Evolutionary conservation across 257 asterid genomes (phyloP), one percentile per base, ranked within the genome.

Genomic region (Primulina tabacum): DNA sequence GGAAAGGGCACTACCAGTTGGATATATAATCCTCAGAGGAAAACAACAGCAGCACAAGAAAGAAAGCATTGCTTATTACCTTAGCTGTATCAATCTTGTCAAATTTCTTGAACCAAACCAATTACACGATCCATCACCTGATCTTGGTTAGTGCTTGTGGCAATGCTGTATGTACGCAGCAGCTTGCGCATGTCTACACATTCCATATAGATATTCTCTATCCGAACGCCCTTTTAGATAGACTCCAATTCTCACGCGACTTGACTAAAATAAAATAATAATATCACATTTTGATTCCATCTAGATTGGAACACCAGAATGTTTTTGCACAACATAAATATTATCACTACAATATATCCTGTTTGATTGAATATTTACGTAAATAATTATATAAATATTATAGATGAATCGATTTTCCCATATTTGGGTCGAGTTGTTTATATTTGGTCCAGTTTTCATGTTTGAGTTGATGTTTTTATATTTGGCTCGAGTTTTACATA

Each of bases 61-160:
- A 16, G 29, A 60, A n/a, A 3, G 18, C 5, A 8, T 2, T 26
- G 20, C 40, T 29, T 34, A 16, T 32, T 68, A 89, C 93, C 94
- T 79, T 85, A 24, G 80, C 74, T 66, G 89, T 77, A 62, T 89
- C 89, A 59, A 77, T 81, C 52, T 78, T 79, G 78, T 76, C 82
- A 60, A 80, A 89, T 79, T 82, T 89, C 89, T 89, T 86, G 43
- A 89, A n/a, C 92, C 81, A 89, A 78, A 58, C 53, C 28, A 72
- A 87, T 74, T 20, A 89, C 93, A 53, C 82, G 84, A 70, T 79
- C 82, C 76, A 80, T 67, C 70, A 87, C 78, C 70, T 80, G 80
- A 67, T 83, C 89, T 61, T 72, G 75, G 73, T 69, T 11, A 38
- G 64, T 64, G 77, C 55, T 72, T 33, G 82, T 67, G 53, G 70